Base-by-base conservation (phyloP, 257 asterid genomes). In the Handroanthus guayacan region DNA sequence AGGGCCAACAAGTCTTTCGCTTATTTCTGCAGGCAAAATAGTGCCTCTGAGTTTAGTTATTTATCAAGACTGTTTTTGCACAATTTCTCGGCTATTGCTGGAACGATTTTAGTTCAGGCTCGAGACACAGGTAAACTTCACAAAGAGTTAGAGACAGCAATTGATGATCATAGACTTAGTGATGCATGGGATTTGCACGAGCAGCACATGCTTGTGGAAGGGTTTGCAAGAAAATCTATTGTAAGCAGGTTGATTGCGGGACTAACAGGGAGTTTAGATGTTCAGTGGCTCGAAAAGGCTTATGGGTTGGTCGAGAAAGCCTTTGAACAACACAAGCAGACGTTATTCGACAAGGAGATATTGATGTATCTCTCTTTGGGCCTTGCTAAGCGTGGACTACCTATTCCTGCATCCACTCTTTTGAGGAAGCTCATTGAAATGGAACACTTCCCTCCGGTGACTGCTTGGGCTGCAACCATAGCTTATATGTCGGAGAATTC, bases 171-270 rank as follows among this genome's bases (percentile, higher is more conserved):
- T 45, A 88, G 90, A 55, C 74, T 92, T 16, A 64, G 78, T 52
- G 90, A 92, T 69, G 97, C 96, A 0, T 95, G 98, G 97, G 69
- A 81, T 77, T 85, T 95, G 86, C 91, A 92, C 44, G 92, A 87
- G 80, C 86, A 86, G 67, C 97, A 92, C 78, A 81, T 87, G 83
- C 88, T 82, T 34, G 85, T 92, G 83, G 97, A 81, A 66, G 97
- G 97, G 65, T 87, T 91, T 68, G 92, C 93, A 44, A 85, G 99
- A 66, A 92, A 89, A 86, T 87, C 97, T 3, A 69, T 84, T 6
- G 69, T 91, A 52, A 88, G 83, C 83, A 88, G 87, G 75, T 81
- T 95, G 79, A 62, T 92, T 67, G 83, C 88, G 3, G 75, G 86
- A 18, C 55, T 85, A 58, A 81, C 88, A 1, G 96, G 82, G 85